phyloP scores from a whole-genome alignment of 306 rosid species.

The Medicago truncatula region DNA sequence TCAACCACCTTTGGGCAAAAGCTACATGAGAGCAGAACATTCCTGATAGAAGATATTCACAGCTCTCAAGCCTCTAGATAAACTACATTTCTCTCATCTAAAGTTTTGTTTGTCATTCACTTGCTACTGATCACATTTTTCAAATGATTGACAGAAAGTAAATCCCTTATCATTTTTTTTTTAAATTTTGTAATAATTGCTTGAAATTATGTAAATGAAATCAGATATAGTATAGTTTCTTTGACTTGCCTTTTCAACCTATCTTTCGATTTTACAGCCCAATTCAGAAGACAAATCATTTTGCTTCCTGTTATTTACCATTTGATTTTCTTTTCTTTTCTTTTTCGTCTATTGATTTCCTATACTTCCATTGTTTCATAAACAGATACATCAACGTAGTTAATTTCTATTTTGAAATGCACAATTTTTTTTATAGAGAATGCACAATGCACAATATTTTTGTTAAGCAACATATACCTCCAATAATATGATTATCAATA shows the following conservation, averaged over 20 bases:
- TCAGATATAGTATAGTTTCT: background rate
- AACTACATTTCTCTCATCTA: constrained; percentile 10
- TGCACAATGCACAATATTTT: no score
- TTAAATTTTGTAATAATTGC: constrained; percentile 4
- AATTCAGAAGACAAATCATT: background rate
- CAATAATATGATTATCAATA: no score
- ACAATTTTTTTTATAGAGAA: no score
- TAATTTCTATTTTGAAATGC: no score
- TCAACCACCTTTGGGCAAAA: background rate
- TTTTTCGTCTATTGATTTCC: no score
- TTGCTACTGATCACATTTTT: constrained; percentile 5
- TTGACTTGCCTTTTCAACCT: background rate
- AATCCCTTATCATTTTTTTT: background rate
- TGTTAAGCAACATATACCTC: no score
- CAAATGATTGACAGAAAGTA: background rate
- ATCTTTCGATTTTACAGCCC: background rate
- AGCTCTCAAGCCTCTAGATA: background rate
- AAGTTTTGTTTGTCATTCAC: background rate
- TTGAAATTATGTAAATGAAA: background rate
- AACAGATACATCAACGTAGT: no score
- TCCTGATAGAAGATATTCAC: constrained; percentile 13
- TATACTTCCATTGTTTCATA: no score
- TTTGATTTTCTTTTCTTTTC: background rate
- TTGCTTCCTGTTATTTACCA: background rate
- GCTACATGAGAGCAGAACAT: background rate